Evolutionary conservation across 2,329 filamentous ascomycete genomes (phyloP), one percentile per base, ranked within the genome.

Genomic region (Talaromyces atroroseus): DNA sequence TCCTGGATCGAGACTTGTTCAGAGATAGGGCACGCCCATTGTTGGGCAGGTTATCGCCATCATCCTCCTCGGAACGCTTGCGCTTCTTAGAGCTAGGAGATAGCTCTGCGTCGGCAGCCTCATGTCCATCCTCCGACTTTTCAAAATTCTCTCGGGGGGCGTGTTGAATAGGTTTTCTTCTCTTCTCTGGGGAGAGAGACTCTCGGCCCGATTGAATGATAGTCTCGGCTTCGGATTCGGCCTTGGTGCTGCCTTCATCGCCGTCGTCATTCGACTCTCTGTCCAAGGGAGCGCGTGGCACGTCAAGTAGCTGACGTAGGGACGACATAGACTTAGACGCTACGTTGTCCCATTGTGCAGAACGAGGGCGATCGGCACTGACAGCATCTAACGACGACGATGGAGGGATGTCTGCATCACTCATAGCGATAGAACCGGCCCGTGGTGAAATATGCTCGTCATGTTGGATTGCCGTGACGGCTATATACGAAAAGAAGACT

Each of bases 151-250:
- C 67, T 62, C 66, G 65, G 51, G 66, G 66, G 54, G 72, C 67
- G 63, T 75, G 73, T 46, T 68, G 64, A 52, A 74, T 71, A 56
- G 68, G 67, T 57, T 71, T 73, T 57, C 71, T 71, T 63, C 73
- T 74, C 66, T 78, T 77, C 64, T 77, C 73, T 5, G 76, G 75
- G 6, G 76, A 76, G 55, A 75, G 60, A 32, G 71, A 73, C 61
- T 76, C 73, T 42, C 73, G 71, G 53, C 73, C 73, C 12, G 73
- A 78, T 62, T 78, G 74, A 56, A 78, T 78, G 58, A 77, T 74
- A 20, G 76, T 78, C 64, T 78, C 76, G 54, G 76, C 76, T 66
- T 78, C 76, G 46, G 75, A 78, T 63, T 78, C 76, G 49, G 73
- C 73, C 65, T 66, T 73, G 58, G 71, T 71, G 58, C 72, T 71